Evolutionary conservation across 192 early-diverging fungal genomes (phyloP).

Genomic region (Coemansia sp.): DNA sequence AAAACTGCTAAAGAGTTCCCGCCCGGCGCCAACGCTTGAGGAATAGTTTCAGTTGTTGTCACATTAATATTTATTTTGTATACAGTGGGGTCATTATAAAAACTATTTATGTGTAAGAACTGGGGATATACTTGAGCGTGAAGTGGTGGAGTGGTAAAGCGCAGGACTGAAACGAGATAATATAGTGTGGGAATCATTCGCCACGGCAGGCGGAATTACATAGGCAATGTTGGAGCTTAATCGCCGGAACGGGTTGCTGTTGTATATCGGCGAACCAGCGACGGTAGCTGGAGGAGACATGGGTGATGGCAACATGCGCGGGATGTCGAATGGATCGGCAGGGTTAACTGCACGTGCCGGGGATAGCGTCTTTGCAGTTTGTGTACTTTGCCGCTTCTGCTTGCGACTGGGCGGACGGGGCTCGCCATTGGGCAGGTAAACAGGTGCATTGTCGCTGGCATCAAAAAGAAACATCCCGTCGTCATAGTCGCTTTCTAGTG

Average conservation of each 20-base stretch:
- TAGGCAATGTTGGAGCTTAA: not conserved
- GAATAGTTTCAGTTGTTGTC: no score
- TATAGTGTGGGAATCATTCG: not conserved
- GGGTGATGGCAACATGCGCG: no score
- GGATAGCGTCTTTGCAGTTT: no score
- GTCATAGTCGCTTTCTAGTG: constrained; percentile 8
- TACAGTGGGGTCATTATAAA: no score
- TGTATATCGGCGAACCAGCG: not conserved
- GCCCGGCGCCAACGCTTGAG: not conserved
- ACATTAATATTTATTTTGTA: no score
- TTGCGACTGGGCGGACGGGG: constrained; percentile 13
- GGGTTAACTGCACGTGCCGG: no score
- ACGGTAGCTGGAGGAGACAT: not conserved
- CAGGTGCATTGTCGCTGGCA: constrained; percentile 3
- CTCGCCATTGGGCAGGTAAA: constrained; percentile 27
- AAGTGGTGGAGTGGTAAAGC: no score
- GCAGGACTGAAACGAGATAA: not conserved
- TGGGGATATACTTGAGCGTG: not conserved
- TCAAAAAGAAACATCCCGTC: constrained; percentile 10
- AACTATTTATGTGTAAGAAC: not conserved
- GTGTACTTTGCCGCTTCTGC: constrained; percentile 8
- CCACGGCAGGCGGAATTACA: not conserved
- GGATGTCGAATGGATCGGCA: constrained; percentile 40
- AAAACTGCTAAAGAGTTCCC: constrained; percentile 13
- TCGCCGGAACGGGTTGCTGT: not conserved